These are phyloP conservation scores for Trichoderma asperellum DNA, from an alignment of 2,329 filamentous ascomycete genomes.

Conservation along the genomic window DNA sequence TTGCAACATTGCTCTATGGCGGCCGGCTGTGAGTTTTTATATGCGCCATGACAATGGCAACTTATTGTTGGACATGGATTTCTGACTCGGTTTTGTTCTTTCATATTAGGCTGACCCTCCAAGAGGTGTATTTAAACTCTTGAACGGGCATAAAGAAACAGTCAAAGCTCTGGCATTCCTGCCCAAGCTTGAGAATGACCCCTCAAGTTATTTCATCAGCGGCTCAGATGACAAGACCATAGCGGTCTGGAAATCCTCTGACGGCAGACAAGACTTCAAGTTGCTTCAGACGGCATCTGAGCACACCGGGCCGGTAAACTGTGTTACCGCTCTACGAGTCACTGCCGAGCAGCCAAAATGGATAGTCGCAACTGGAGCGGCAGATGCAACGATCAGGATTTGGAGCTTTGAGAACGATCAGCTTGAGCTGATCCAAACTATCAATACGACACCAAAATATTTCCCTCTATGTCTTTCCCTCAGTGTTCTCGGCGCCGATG, in stretches of 20 bases:
- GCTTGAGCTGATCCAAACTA: constrained; percentile 66
- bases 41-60: constrained; percentile 22
- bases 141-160: constrained; percentile 75
- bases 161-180: constrained; percentile 87
- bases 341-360: constrained; percentile 39
- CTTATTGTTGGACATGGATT: not conserved
- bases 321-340: constrained; percentile 53
- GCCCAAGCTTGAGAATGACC: constrained; percentile 50
- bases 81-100: not conserved
- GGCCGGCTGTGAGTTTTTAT: constrained; percentile 65
- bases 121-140: constrained; percentile 66
- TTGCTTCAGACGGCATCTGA: constrained; percentile 59
- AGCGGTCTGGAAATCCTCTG: constrained; percentile 65
- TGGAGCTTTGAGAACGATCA: constrained; percentile 67
- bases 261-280: constrained; percentile 38
- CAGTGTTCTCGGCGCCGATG: constrained; percentile 57
- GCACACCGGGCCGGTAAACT: constrained; percentile 78
- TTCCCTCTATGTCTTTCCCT: constrained; percentile 81
- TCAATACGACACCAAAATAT: constrained; percentile 75
- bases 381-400: constrained; percentile 72
- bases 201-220: constrained; percentile 66
- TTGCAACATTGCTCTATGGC: constrained; percentile 87
- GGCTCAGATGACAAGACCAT: constrained; percentile 82
- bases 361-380: constrained; percentile 76
- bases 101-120: constrained; percentile 42